phyloP scores from a whole-genome alignment of 2,329 filamentous ascomycete species.

The Pseudogymnoascus sp. region DNA sequence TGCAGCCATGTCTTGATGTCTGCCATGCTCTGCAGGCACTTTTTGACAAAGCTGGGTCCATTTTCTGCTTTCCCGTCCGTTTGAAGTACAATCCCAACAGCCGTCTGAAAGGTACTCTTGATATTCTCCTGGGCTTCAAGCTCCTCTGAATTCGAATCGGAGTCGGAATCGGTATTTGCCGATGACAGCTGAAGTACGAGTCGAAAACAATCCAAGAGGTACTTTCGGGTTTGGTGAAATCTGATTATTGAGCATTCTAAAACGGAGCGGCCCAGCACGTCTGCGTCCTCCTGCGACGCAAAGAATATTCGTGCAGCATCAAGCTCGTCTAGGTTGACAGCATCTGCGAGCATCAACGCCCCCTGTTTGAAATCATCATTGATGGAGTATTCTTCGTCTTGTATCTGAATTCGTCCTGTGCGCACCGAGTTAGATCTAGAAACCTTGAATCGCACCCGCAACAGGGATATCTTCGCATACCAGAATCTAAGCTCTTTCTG shows the following conservation, averaged over 20 bases:
- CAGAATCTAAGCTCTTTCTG: conserved; percentile 60
- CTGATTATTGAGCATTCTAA: conserved; percentile 74
- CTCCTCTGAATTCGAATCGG: conserved; percentile 43
- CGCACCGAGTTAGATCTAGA: conserved; percentile 18
- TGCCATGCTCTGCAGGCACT: conserved; percentile 68
- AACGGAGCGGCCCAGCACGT: conserved; percentile 62
- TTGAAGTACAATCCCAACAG: conserved; percentile 45
- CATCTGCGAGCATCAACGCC: conserved; percentile 73
- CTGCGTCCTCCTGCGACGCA: conserved; percentile 61
- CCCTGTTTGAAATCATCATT: conserved; percentile 84
- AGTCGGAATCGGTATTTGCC: conserved; percentile 26
- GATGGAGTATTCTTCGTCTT: conserved; percentile 66
- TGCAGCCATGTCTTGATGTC: conserved; percentile 71
- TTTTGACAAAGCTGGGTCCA: conserved; percentile 58
- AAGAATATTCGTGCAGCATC: conserved; percentile 72
- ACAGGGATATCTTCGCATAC: conserved; percentile 36
- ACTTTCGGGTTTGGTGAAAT: conserved; percentile 80
- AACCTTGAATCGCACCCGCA: conserved; percentile 12
- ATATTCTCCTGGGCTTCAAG: conserved; percentile 43
- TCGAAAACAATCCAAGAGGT: conserved; percentile 74
- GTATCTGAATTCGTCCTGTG: conserved; percentile 66
- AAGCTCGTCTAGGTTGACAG: conserved; percentile 82
- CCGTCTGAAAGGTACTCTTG: conserved; percentile 46
- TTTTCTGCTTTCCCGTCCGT: conserved; percentile 36
- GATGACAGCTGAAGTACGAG: conserved; percentile 59